Conservation (phyloP, 257 asterid genomes). For the Thymus quinquecostatus region DNA sequence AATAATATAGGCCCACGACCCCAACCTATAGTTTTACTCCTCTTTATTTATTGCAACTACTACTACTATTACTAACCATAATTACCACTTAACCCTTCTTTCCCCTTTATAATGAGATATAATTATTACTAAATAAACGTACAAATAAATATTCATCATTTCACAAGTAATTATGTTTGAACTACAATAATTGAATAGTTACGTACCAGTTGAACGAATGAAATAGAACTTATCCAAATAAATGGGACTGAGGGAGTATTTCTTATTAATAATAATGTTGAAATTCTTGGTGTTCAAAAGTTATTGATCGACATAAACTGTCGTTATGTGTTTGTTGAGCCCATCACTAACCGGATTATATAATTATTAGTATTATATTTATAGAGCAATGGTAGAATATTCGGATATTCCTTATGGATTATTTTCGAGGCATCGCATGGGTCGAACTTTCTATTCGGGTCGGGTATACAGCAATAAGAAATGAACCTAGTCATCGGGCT, state of each 20-base stretch:
- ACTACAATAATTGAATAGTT: not conserved
- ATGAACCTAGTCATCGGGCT: not conserved
- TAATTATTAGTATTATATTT: not conserved
- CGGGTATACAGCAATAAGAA: not conserved
- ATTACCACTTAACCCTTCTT: not conserved
- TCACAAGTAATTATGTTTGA: no score
- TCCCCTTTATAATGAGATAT: not conserved
- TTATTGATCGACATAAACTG: not conserved
- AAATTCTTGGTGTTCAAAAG: not conserved
- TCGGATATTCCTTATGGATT: slow-evolving; percentile 38
- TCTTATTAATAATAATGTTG: not conserved
- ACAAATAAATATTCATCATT: no score
- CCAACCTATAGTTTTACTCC: not conserved
- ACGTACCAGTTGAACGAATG: not conserved
- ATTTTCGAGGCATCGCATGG: slow-evolving; percentile 13
- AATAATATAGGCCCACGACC: slow-evolving; percentile 30
- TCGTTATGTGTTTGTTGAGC: not conserved
- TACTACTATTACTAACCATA: slow-evolving; percentile 13
- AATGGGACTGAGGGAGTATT: no score
- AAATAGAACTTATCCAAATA: no score
- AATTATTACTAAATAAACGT: not conserved
- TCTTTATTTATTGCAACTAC: slow-evolving; percentile 26
- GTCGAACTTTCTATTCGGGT: slow-evolving; percentile 11
- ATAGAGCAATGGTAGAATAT: slow-evolving; percentile 3
- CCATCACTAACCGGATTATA: not conserved